Evolutionary conservation across 139 green algal genomes (phyloP), one percentile per base, ranked within the genome.

Genomic region (Trebouxia sp.): DNA sequence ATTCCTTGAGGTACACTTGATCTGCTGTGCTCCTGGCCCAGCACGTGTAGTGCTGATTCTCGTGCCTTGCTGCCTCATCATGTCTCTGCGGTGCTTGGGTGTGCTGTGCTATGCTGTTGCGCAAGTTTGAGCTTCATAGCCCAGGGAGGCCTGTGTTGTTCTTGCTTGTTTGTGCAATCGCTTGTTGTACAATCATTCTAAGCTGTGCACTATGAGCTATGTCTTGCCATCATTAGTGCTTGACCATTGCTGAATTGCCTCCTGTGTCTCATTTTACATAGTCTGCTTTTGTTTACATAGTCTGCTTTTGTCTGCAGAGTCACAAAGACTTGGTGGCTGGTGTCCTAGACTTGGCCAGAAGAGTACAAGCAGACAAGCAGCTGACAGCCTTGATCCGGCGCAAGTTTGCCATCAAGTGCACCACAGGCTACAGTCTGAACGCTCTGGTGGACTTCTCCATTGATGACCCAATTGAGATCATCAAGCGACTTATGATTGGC

Each of bases 361-460:
- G 86, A 5, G 88, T 98, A 28, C 93, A 97, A 87, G 80, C 84
- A 0, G 95, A 99, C 90, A 74, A 83, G 26, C 87, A 97, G 82
- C 93, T 99, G 38, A 88, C 89, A 42, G 89, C 90, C 58, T 90
- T 98, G 65, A 98, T 99, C 84, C 85, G 93, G 66, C 90, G 93
- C 84, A 99, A 99, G 92, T 98, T 98, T 84, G 89, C 94, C 77
- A 99, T 99, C 92, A 99, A 99, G 93, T 99, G 96, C 90, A 99
- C 96, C 76, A 99, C 95, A 39, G 95, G 95, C 86, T 95, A 95
- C 87, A 92, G 86, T 37, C 85, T 96, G 39, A 96, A 96, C 65
- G 96, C 96, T n/a, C 91, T 99, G 75, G 95, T 98, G 37, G 95
- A 98, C 90, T 97, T 96, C 90, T 91, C 91, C 6, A 26, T 90